Base-by-base conservation (phyloP, 805 yeast species). In the Komagataella ulmi region DNA sequence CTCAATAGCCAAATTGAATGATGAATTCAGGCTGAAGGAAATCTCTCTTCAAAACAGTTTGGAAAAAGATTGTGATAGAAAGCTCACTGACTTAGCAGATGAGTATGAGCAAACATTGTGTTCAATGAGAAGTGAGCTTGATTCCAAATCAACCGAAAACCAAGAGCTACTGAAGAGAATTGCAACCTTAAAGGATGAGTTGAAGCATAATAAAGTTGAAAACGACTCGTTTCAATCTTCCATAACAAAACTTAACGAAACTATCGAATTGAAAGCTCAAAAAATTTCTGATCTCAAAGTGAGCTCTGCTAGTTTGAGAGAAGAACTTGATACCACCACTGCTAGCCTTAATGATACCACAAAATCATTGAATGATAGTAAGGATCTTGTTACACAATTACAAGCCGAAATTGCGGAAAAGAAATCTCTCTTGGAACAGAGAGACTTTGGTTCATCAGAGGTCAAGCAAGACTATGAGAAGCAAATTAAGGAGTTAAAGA, bases 81-180 rank as follows among this genome's bases (percentile, higher is more conserved):
- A 66, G 49, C 58, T 69, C 6, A 62, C 66, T n/a, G 70, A 73
- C 21, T 62, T 73, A 36, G 67, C 67, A 3, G 54, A 56, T 1
- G 63, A 67, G 44, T 64, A 74, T 49, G 59, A 61, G 24, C 52
- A 57, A 8, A 65, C 68, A 19, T 45, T 72, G 1, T 60, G 60
- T n/a, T 63, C 65, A 3, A 49, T 72, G 8, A 66, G 64, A 49
- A 66, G 63, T 17, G 48, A 51, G n/a, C 40, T 30, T 30, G 40
- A 30, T 10, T 30, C 40, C 12, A 30, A 30, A 30, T 30, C 50
- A 18, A 36, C 24, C 7, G 17, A 48, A n/a, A 36, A 48, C 45
- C 19, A 48, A 24, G 18, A 24, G 7, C 45, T 48, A 18, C 12
- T 21, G 49, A 24, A 17, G 18, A 17, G 6, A 18, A 48, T 17